Base-by-base conservation (phyloP, 1,284 basidiomycete genomes). In the Mycena citricolor region DNA sequence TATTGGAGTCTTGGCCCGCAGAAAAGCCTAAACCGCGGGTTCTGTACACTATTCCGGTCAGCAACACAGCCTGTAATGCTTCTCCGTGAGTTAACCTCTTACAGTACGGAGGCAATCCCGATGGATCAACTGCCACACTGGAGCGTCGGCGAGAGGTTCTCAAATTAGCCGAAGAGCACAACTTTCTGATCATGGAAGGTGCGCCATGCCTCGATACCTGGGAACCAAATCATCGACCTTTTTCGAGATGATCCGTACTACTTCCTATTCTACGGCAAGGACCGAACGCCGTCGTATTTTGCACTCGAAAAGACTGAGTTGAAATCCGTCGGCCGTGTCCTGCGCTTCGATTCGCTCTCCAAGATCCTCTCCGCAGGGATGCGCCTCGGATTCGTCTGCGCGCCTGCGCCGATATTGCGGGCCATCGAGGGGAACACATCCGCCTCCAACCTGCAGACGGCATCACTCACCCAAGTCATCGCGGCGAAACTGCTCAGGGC, bases 141-240 rank as follows among this genome's bases (percentile, higher is more conserved):
- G 79, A 86, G 47, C 79, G 94, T 45, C 86, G 93, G 46, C 76
- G 80, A 37, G 87, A 87, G 58, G 79, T 94, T 6, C 76, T 97
- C 19, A 68, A 75, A 44, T 73, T 97, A 6, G 83, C 87, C 12
- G 73, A 76, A 48, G 77, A 89, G 59, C 77, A 91, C 61, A 77
- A 89, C 58, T 78, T 97, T 55, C 65, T 95, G 40, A 88, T 97
- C 56, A 67, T 97, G 32, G 93, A 97, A 77, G 89, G 86, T 78
- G 49, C 20, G 36, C 26, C 12, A 20, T 36, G 39, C 36, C 5
- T 21, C 10, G 14, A 8, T 14, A 16, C 6, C 6, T 33, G 12
- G 7, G 22, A 28, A 34, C 23, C 29, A 14, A n/a, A 5, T 32
- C 37, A 33, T 30, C 14, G 20, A 8, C 5, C 36, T 28, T 26